A percentile compares a stretch with the other conserved stretches of the same genome.
Evolutionary conservation across 352 stramenopile genomes (phyloP).

Genomic region (Phytophthora pisi): DNA sequence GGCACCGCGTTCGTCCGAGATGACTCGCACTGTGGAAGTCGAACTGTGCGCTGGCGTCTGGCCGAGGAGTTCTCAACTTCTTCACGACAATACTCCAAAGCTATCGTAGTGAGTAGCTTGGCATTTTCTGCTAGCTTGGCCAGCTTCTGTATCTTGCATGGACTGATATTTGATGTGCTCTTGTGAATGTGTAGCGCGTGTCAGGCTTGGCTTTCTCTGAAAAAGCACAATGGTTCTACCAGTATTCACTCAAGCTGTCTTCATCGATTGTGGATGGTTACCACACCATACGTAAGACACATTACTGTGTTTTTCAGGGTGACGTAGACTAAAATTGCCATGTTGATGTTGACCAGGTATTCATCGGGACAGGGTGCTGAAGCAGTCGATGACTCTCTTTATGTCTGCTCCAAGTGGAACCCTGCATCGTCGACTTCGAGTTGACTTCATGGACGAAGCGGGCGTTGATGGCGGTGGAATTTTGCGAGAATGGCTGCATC

Average conservation of each 20-base stretch:
- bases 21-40: slow-evolving; percentile 22
- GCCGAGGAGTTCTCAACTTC: slow-evolving; percentile 33
- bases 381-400: slow-evolving; percentile 72
- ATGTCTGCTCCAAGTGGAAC: slow-evolving; percentile 49
- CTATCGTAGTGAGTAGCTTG: slow-evolving; percentile 27
- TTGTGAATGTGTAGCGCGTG: slow-evolving; percentile 36
- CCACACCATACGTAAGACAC: slow-evolving; percentile 68
- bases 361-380: slow-evolving; percentile 67
- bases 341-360: slow-evolving; percentile 42
- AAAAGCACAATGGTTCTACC: slow-evolving; percentile 75
- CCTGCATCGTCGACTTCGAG: slow-evolving; percentile 73
- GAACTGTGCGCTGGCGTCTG: slow-evolving; percentile 25
- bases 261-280: slow-evolving; percentile 60
- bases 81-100: slow-evolving; percentile 39
- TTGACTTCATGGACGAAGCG: slow-evolving; percentile 87
- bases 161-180: background rate
- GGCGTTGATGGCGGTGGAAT: slow-evolving; percentile 80
- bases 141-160: too few relatives aligned
- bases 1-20: slow-evolving; percentile 44
- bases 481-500: slow-evolving; percentile 78
- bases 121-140: background rate
- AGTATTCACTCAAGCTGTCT: slow-evolving; percentile 62
- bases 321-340: background rate
- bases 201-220: slow-evolving; percentile 54
- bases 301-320: background rate